Base-by-base conservation (phyloP, 1,284 basidiomycete genomes). In the Leccinum angustisporum region DNA sequence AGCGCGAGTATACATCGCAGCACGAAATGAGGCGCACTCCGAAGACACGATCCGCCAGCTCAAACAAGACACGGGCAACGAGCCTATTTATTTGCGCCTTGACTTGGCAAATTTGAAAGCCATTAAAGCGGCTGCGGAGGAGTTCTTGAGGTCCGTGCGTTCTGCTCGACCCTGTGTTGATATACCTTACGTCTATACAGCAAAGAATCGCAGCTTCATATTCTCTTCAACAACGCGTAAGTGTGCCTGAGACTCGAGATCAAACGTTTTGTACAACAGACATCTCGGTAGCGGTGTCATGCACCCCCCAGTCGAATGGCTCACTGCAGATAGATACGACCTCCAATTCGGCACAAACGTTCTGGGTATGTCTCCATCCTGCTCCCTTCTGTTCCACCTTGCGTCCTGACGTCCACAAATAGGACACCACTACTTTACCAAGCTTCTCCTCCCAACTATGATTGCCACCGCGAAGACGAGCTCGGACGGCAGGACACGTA, bases 1-100 rank as follows among this genome's bases (percentile, higher is more conserved):
- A 43, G 85, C 85, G 2, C 86, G 78, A 46, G 87, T 90, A 8
- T 87, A 87, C 68, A 77, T 89, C 61, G 83, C 82, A 4, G 77
- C 79, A 4, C 78, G 87, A 13, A 79, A 74, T 65, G 70, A 74
- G 59, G 63, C 70, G 16, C 82, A 81, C 56, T 82, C 81, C 0
- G 63, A 75, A 14, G 74, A 73, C 0, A 82, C 84, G 1, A 85
- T 89, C 54, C 70, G 74, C 11, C 74, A 81, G 58, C 77, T 88
- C 55, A 77, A 78, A 64, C 31, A 72, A 25, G 75, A 73, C 55
- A 81, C 78, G 0, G 72, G 77, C 6, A 80, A 79, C 27, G 77
- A 82, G 43, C 77, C 80, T 1, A 46, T 82, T 14, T 84, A 83
- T 64, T 61, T 90, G 18, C 67, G 79, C 61, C 71, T 88, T 14